Percentiles rank a stretch among this genome's conserved stretches.
Evolutionary conservation across 2,329 filamentous ascomycete species (phyloP).

Genomic region (Venturia oleaginea): DNA sequence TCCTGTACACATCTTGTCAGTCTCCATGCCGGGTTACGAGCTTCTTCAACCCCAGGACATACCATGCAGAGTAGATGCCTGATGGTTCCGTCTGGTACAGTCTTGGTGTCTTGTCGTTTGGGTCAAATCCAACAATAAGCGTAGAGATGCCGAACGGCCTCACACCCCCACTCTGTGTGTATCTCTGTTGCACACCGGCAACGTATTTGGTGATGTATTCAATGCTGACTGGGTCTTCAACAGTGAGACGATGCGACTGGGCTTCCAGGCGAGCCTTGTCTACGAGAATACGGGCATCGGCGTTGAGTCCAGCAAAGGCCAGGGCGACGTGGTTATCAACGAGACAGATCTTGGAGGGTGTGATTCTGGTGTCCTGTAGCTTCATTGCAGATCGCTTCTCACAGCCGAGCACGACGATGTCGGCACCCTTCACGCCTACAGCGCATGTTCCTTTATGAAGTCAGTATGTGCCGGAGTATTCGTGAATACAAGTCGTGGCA

Average conservation of each 20-base stretch:
- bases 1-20: slow-evolving; percentile 50
- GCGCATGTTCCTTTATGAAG: slow-evolving; percentile 73
- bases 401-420: slow-evolving; percentile 93
- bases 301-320: slow-evolving; percentile 93
- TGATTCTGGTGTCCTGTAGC: slow-evolving; percentile 97
- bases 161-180: slow-evolving; percentile 97
- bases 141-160: slow-evolving; percentile 98
- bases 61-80: slow-evolving; percentile 99
- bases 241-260: slow-evolving; percentile 91
- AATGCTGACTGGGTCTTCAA: slow-evolving; percentile 94
- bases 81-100: slow-evolving; percentile 99
- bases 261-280: slow-evolving; percentile 97
- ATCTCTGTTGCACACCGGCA: slow-evolving; percentile 94
- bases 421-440: slow-evolving; percentile 89
- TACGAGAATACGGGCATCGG: slow-evolving; percentile 93
- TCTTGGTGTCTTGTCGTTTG: slow-evolving; percentile 76
- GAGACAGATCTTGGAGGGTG: slow-evolving; percentile 94
- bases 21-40: background rate
- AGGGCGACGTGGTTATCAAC: slow-evolving; percentile 94
- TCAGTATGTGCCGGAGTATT: background rate
- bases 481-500: background rate
- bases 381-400: slow-evolving; percentile 99
- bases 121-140: slow-evolving; percentile 96
- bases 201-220: slow-evolving; percentile 99
- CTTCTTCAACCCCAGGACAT: slow-evolving; percentile 26